These are phyloP conservation scores for Cyberlindnera bimundalis DNA, from an alignment of 805 yeast species.

Conservation along the genomic window DNA sequence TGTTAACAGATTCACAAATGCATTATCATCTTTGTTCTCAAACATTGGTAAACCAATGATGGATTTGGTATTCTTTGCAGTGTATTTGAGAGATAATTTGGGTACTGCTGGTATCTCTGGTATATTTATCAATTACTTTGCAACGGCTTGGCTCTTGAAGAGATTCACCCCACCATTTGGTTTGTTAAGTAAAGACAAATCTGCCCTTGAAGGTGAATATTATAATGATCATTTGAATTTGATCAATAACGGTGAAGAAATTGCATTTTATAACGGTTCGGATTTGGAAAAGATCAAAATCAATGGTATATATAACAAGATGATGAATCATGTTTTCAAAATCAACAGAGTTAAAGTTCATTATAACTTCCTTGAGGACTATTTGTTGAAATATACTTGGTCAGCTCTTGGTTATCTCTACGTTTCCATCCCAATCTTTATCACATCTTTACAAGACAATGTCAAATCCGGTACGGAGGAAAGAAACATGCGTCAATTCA, in stretches of 20 bases:
- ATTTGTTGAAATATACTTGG: conserved; percentile 88
- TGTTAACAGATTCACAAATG: conserved; percentile 72
- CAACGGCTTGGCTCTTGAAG: conserved; percentile 74
- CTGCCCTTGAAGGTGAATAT: conserved; percentile 83
- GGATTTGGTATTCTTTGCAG: conserved; percentile 79
- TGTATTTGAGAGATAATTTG: conserved; percentile 77
- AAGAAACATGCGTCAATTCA: conserved; percentile 78
- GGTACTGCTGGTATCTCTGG: conserved; percentile 87
- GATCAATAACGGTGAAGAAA: conserved; percentile 88
- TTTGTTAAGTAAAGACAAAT: conserved; percentile 63
- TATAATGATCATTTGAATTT: conserved; percentile 82
- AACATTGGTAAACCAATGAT: conserved; percentile 89
- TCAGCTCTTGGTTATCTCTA: conserved; percentile 92
- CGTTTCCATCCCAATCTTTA: conserved; percentile 83
- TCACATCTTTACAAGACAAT: conserved; percentile 41
- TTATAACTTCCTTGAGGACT: conserved; percentile 78
- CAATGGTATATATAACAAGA: conserved; percentile 49
- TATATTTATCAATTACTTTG: conserved; percentile 72
- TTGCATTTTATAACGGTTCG: conserved; percentile 90
- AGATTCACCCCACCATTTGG: conserved; percentile 83
- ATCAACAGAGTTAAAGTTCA: conserved; percentile 58
- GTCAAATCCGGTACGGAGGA: conserved; percentile 34
- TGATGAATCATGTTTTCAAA: conserved; percentile 51
- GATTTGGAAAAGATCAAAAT: conserved; percentile 70
- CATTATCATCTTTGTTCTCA: conserved; percentile 79